Conservation (phyloP, 2,329 filamentous ascomycete genomes). For the Rachicladosporium sp. region DNA sequence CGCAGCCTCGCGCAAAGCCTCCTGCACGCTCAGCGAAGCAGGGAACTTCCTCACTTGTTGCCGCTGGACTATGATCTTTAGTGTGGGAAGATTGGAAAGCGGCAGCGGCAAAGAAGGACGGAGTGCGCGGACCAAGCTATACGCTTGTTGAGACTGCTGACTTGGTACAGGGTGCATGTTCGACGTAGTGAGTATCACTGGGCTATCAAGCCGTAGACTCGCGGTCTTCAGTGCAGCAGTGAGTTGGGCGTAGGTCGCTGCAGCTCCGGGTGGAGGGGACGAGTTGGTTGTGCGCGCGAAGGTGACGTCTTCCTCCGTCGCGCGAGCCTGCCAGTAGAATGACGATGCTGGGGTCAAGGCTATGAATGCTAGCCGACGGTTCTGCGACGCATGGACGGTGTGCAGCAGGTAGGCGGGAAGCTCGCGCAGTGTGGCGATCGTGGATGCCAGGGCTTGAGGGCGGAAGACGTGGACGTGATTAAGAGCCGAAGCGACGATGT, state of each 20-base stretch:
- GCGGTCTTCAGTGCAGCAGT: too few relatives aligned
- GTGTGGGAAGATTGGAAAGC: conserved; percentile 8
- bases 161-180: too few relatives aligned
- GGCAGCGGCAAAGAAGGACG: too few relatives aligned
- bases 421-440: conserved; percentile 37
- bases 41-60: conserved; percentile 26
- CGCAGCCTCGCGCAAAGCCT: conserved; percentile 24
- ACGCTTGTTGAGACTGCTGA: too few relatives aligned
- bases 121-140: too few relatives aligned
- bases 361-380: conserved; percentile 37
- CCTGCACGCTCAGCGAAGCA: conserved; percentile 25
- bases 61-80: conserved; percentile 24
- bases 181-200: too few relatives aligned
- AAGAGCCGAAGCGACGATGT: conserved; percentile 22
- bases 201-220: too few relatives aligned
- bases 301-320: conserved; percentile 24
- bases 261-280: too few relatives aligned
- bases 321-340: conserved; percentile 43
- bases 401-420: conserved; percentile 41
- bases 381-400: conserved; percentile 32
- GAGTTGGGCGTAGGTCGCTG: too few relatives aligned
- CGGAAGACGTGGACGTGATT: conserved; percentile 47
- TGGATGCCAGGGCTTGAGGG: conserved; percentile 38
- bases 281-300: conserved; percentile 4
- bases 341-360: conserved; percentile 43